Percentiles rank a stretch among this genome's conserved stretches.
Conservation (phyloP, 306 rosid species). For the Ochetophila trinervis region DNA sequence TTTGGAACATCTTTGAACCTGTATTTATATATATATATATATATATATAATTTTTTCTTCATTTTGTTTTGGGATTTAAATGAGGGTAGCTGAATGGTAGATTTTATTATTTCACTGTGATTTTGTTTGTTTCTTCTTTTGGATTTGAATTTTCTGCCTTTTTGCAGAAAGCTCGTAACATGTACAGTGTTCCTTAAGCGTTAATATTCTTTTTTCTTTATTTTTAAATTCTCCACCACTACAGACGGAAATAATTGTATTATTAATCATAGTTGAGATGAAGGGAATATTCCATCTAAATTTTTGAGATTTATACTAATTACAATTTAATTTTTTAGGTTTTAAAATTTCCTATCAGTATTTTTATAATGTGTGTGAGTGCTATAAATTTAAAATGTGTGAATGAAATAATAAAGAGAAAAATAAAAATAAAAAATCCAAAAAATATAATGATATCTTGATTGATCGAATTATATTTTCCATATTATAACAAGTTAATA, state of each 20-base stretch:
- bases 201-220: not conserved
- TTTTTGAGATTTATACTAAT: too few species aligned
- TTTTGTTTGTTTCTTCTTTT: not conserved
- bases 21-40: not conserved
- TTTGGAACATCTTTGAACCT: not conserved
- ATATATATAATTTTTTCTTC: not conserved
- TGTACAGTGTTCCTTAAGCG: slow-evolving; percentile 35
- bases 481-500: too few species aligned
- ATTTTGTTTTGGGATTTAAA: not conserved
- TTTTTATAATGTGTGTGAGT: too few species aligned
- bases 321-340: too few species aligned
- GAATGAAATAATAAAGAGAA: too few species aligned
- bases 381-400: too few species aligned
- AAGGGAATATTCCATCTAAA: too few species aligned
- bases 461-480: too few species aligned
- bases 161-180: slow-evolving; percentile 17
- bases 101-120: slow-evolving; percentile 32
- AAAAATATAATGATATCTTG: too few species aligned
- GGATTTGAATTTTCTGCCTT: not conserved
- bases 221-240: not conserved
- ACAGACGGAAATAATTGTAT: slow-evolving; percentile 1
- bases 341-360: too few species aligned
- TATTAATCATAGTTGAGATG: not conserved
- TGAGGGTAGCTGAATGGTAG: slow-evolving; percentile 5
- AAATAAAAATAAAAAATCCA: too few species aligned